Conservation (phyloP, 2,329 filamentous ascomycete genomes). For the Xylariaceae sp. region DNA sequence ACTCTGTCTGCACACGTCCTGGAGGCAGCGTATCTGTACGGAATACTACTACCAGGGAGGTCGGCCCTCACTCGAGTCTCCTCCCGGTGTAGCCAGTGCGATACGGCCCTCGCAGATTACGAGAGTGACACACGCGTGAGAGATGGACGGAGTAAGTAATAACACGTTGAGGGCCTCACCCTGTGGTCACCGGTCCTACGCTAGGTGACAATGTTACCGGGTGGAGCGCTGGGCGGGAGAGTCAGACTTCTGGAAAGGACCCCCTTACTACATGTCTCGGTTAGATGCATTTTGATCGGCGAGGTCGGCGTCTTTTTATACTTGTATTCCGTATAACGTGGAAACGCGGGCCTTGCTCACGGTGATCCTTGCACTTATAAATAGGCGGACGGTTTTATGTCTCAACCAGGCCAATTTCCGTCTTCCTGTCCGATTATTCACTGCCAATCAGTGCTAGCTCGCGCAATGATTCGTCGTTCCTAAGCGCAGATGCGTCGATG, state of each 20-base stretch:
- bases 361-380: neutral
- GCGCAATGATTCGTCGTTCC: neutral
- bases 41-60: neutral
- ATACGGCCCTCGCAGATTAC: slow-evolving; percentile 14
- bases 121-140: neutral
- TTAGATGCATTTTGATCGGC: neutral
- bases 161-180: neutral
- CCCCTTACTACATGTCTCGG: neutral
- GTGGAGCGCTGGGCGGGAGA: neutral
- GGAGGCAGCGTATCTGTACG: neutral
- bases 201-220: neutral
- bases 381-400: neutral
- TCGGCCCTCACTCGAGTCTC: slow-evolving; percentile 9
- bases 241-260: neutral
- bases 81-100: slow-evolving; percentile 23
- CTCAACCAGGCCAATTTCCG: neutral
- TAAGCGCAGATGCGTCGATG: neutral
- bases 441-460: neutral
- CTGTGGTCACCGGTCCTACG: neutral
- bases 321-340: neutral
- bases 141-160: neutral
- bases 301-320: neutral
- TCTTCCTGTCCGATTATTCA: neutral
- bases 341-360: no score
- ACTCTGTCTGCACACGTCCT: neutral